These are phyloP conservation scores for Prunus salicina DNA, from an alignment of 306 rosid species.

Conservation along the genomic window DNA sequence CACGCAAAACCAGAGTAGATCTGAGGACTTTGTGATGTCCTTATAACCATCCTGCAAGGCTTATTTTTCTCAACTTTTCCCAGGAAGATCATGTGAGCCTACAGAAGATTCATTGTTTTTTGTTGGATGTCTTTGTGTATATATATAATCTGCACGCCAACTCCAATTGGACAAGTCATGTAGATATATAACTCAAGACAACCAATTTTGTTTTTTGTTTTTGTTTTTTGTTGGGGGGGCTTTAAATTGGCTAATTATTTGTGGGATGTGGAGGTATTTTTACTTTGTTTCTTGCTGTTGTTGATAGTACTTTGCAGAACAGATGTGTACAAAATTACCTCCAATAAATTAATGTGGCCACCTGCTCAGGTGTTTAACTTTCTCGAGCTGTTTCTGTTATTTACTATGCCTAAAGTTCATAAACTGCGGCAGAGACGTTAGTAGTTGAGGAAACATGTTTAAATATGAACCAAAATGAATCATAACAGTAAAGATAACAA, in stretches of 20 bases:
- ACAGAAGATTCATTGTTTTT: background rate
- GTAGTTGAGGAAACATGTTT: background rate
- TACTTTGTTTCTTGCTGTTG: slow-evolving; percentile 5
- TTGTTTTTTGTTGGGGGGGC: background rate
- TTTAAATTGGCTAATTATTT: slow-evolving; percentile 2
- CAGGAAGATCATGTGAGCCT: slow-evolving; percentile 6
- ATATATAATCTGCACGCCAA: background rate
- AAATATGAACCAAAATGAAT: background rate
- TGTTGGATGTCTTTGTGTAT: background rate
- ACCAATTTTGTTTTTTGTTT: background rate
- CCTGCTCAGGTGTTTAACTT: background rate
- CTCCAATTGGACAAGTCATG: background rate
- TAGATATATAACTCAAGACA: background rate
- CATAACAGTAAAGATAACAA: background rate
- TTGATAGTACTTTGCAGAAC: background rate
- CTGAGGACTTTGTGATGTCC: slow-evolving; percentile 12
- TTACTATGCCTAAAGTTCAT: background rate
- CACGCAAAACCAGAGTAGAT: slow-evolving; percentile 18
- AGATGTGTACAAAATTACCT: slow-evolving; percentile 2
- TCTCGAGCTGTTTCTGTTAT: background rate
- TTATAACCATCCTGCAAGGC: background rate
- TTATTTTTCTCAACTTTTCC: background rate
- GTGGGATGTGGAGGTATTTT: background rate
- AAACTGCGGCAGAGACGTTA: background rate
- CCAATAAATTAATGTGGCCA: background rate